Conservation (phyloP, 1,284 basidiomycete species). For the Puccinia hordei region DNA sequence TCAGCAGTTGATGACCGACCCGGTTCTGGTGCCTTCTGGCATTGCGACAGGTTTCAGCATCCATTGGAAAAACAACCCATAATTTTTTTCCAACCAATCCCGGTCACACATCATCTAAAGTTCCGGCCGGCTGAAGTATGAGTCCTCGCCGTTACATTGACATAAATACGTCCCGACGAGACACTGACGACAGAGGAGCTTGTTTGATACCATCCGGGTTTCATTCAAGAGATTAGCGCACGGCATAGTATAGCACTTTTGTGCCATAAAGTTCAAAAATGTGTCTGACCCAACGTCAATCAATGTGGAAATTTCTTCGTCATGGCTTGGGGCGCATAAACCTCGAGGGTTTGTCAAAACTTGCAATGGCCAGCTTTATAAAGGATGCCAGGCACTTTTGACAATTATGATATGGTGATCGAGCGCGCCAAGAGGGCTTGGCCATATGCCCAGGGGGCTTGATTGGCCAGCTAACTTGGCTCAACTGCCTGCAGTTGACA, state of each 20-base stretch:
- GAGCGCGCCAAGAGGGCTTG: too few relatives aligned
- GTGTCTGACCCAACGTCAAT: not conserved
- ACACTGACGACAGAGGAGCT: not conserved
- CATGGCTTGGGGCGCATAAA: too few relatives aligned
- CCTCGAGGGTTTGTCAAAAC: too few relatives aligned
- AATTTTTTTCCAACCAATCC: constrained; percentile 2
- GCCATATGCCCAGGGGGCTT: too few relatives aligned
- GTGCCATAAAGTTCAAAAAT: not conserved
- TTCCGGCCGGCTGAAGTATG: not conserved
- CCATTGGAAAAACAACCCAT: constrained; percentile 1
- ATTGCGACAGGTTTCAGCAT: constrained; percentile 16
- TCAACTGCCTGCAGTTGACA: too few relatives aligned
- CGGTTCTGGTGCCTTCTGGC: not conserved
- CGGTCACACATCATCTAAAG: not conserved
- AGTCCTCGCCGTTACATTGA: not conserved
- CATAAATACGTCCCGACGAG: not conserved
- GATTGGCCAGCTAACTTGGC: too few relatives aligned
- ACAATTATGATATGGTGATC: too few relatives aligned
- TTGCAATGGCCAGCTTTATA: too few relatives aligned
- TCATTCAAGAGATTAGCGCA: not conserved
- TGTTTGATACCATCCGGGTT: not conserved
- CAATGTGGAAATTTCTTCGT: too few relatives aligned
- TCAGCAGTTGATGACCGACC: not conserved
- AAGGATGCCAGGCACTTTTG: not conserved
- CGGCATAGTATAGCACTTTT: not conserved